Evolutionary conservation across 805 yeast species (phyloP), one percentile per base, ranked within the genome.

Genomic region (Myxozyma melibiosi): DNA sequence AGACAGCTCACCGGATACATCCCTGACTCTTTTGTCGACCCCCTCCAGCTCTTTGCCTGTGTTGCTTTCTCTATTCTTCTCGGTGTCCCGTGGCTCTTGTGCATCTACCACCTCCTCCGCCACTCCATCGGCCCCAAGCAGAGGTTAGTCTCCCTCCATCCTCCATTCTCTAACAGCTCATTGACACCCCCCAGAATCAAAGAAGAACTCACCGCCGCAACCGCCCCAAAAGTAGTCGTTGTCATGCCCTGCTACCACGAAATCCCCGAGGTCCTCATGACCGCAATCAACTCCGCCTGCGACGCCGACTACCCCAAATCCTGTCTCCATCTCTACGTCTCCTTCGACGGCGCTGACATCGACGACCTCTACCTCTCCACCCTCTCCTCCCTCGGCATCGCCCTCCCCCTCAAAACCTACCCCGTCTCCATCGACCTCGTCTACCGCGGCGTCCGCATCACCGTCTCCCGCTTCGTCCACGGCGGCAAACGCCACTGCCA

Each of bases 401-500:
- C 18, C 5, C 39, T 47, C n/a, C 56, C 54, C 20, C 51, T 58
- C 18, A 35, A 41, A 11, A 25, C 42, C 8, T 58, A 58, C 27
- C 63, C 63, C 4, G 46, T 58, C 16, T 45, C 54, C 7, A 44
- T 58, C 28, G 63, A 58, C 22, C 28, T 58, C 13, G 25, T 13
- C 6, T 58, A 58, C 25, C 52, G 53, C 16, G 57, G 61, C 5
- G 43, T 38, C 7, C 55, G 54, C 13, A 51, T 58, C 43, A 58
- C 63, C 13, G 49, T 58, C n/a, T 58, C 63, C 16, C 47, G 63
- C 13, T 58, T 58, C 39, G 38, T 31, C 11, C 63, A 58, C 30
- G 63, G 63, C 16, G 63, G 63, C 30, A 58, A 58, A 37, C 50
- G 63, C 3, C 63, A 55, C 40, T 58, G 63, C 33, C 63, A 58